These are phyloP conservation scores for Chaetomium fimeti DNA, from an alignment of 495 filamentous ascomycete genomes.

Conservation along the genomic window DNA sequence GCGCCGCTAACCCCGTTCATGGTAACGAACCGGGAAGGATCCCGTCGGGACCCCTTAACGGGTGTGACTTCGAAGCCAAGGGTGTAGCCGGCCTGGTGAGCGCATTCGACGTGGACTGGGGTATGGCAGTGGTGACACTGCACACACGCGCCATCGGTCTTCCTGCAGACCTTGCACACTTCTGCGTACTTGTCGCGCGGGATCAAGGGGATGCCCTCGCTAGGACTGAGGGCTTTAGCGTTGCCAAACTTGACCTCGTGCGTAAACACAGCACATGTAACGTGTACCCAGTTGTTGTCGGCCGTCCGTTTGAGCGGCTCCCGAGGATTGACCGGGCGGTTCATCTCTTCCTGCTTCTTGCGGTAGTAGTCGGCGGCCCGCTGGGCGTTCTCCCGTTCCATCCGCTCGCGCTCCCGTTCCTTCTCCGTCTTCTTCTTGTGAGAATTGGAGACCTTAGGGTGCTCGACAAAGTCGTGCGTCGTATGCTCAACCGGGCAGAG, in stretches of 20 bases:
- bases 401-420: conserved; percentile 81
- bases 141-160: conserved; percentile 70
- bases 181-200: conserved; percentile 63
- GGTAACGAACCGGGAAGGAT: conserved; percentile 68
- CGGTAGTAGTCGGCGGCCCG: conserved; percentile 74
- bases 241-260: conserved; percentile 89
- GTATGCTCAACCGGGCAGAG: conserved; percentile 78
- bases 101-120: conserved; percentile 85
- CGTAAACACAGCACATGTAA: conserved; percentile 85
- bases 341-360: conserved; percentile 75
- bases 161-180: conserved; percentile 83
- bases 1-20: conserved; percentile 74
- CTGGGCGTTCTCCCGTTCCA: conserved; percentile 75
- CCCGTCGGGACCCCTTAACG: conserved; percentile 80
- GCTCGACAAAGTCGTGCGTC: conserved; percentile 79
- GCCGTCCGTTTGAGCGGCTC: conserved; percentile 90
- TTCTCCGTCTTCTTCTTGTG: conserved; percentile 88
- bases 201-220: conserved; percentile 84
- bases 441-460: conserved; percentile 63
- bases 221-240: conserved; percentile 72
- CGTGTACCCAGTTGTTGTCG: conserved; percentile 98
- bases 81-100: conserved; percentile 74
- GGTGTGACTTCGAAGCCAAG: conserved; percentile 90
- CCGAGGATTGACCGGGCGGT: conserved; percentile 77
- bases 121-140: conserved; percentile 77